Base-by-base conservation (phyloP, 2,329 filamentous ascomycete species). In the Sarocladiaceae sp. region DNA sequence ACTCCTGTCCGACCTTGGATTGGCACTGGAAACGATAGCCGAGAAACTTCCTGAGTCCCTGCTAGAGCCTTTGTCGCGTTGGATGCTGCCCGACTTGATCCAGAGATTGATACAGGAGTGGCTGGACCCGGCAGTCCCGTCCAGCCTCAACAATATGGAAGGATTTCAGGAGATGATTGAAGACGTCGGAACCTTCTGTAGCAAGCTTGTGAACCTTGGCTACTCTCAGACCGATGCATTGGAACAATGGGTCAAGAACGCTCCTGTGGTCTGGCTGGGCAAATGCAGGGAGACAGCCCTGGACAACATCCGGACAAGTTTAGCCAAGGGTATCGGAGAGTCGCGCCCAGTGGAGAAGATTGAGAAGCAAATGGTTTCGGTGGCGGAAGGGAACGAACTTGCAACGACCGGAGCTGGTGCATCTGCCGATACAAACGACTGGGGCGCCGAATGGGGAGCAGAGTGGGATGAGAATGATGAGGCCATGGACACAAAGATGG, bases 231-330 rank as follows among this genome's bases (percentile, higher is more conserved):
- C 80, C 46, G 72, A 77, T 13, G 80, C 86, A 28, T 71, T 99
- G 33, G 76, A 81, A 40, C 83, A 89, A 22, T 99, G 94, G 93
- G 84, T 90, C 0, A 81, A 85, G 36, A 84, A 86, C 55, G 87
- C 90, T 1, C 88, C 91, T 0, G 83, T 83, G 53, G 84, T 90
- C 23, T 99, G 94, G 94, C 78, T 97, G 13, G 82, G 82, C 2
- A 93, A 90, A 64, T 87, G 91, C 58, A 84, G 88, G 61, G 91
- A 96, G 61, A 83, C 79, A 29, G 85, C 90, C 0, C 77, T 99
- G 22, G 86, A 92, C 55, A 78, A 80, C 29, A 83, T 95, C 12
- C 83, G 94, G 22, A 79, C 71, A 18, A 80, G 86, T 42, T 76
- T 97, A 2, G 77, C 83, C 3, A 72, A 73, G 50, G 88, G 87